Evolutionary conservation across 2,329 filamentous ascomycete species (phyloP).

Genomic region (Penicillium paneum): DNA sequence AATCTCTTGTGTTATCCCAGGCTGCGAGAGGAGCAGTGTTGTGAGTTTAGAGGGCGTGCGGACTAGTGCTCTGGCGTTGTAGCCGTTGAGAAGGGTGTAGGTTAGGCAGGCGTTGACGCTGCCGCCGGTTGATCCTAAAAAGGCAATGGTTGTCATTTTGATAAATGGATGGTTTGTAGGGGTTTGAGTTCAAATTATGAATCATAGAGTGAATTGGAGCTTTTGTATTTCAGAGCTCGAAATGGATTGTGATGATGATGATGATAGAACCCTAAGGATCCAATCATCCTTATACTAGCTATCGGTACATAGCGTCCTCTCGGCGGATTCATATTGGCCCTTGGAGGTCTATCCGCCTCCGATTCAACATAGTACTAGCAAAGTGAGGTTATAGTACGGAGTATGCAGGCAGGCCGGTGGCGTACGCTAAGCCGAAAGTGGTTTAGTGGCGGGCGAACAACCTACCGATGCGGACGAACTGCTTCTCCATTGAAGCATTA

Average conservation of each 20-base stretch:
- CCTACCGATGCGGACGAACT: neutral
- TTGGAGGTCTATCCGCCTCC: neutral
- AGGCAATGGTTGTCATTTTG: constrained; percentile 41
- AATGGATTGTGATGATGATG: neutral
- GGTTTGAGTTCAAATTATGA: neutral
- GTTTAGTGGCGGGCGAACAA: neutral
- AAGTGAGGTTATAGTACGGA: neutral
- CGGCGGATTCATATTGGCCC: neutral
- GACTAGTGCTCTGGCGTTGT: constrained; percentile 48
- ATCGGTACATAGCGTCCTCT: neutral
- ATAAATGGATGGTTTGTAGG: neutral
- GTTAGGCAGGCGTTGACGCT: constrained; percentile 45
- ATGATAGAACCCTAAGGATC: neutral
- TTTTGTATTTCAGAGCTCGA: neutral
- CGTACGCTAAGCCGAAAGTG: neutral
- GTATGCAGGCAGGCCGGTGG: neutral
- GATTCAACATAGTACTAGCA: neutral
- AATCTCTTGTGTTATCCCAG: constrained; percentile 37
- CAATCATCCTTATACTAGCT: neutral
- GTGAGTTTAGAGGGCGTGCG: constrained; percentile 51
- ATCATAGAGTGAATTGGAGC: neutral
- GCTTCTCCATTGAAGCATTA: neutral
- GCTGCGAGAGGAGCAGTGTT: constrained; percentile 37
- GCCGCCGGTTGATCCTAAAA: constrained; percentile 55
- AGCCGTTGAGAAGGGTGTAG: constrained; percentile 43